Conservation (phyloP, 352 stramenopile genomes). For the Phytophthora multivora region DNA sequence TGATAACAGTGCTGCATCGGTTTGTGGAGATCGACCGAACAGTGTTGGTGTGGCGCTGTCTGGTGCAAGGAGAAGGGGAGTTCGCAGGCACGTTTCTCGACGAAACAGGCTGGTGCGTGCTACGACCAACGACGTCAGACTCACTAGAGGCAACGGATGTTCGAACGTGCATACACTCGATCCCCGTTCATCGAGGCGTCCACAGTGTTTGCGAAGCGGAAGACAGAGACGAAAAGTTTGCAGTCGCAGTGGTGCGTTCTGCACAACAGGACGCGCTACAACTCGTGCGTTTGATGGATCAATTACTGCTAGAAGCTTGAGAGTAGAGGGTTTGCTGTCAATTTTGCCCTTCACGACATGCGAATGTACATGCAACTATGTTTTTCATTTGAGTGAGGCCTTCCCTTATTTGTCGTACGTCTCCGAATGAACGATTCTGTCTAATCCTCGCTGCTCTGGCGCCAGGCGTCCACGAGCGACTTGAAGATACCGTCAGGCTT, state of each 20-base stretch:
- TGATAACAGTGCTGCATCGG: constrained; percentile 2
- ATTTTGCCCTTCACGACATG: too few relatives aligned
- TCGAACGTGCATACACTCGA: constrained; percentile 11
- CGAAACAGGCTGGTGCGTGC: constrained; percentile 16
- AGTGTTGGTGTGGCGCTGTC: constrained; percentile 18
- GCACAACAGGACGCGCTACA: constrained; percentile 3
- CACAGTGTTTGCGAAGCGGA: not conserved
- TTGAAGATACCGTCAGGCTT: constrained; percentile 25
- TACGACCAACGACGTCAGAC: not conserved
- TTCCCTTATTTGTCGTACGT: not conserved
- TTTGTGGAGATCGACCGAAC: constrained; percentile 16
- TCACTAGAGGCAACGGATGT: constrained; percentile 4
- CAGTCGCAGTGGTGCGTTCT: constrained; percentile 6
- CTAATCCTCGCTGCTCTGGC: constrained; percentile 45
- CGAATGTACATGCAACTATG: not conserved
- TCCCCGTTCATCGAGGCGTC: not conserved
- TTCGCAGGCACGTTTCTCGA: constrained; percentile 14
- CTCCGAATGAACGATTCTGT: constrained; percentile 6
- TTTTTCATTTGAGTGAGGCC: not conserved
- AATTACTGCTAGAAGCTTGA: not conserved
- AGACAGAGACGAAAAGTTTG: not conserved
- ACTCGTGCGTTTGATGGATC: constrained; percentile 9
- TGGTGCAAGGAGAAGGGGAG: constrained; percentile 12
- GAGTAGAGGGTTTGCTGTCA: too few relatives aligned
- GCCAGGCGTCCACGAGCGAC: constrained; percentile 55